These are phyloP conservation scores for Microsporum ferrugineum DNA, from an alignment of 2,329 filamentous ascomycete species.

Conservation along the genomic window DNA sequence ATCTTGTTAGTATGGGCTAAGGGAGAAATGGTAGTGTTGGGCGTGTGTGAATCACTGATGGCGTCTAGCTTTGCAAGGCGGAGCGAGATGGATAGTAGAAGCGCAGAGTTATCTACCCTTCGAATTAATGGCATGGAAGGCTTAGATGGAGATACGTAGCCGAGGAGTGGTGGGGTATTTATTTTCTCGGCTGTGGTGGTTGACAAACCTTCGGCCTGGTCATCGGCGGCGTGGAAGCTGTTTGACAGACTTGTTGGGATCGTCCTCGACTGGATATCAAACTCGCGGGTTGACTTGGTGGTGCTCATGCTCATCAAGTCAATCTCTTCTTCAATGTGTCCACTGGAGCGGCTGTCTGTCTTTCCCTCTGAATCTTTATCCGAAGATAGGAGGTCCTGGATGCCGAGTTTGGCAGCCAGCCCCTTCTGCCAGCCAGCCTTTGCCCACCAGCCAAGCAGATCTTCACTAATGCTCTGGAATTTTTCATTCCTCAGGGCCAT, in stretches of 20 bases:
- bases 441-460: slow-evolving; percentile 89
- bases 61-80: slow-evolving; percentile 68
- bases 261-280: slow-evolving; percentile 9
- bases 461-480: slow-evolving; percentile 80
- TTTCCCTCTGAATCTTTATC: slow-evolving; percentile 31
- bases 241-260: slow-evolving; percentile 14
- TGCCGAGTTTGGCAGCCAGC: slow-evolving; percentile 62
- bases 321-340: slow-evolving; percentile 41
- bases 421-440: slow-evolving; percentile 86
- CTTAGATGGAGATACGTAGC: slow-evolving; percentile 58
- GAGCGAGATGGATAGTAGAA: slow-evolving; percentile 71
- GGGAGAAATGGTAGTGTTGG: slow-evolving; percentile 46
- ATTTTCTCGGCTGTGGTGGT: slow-evolving; percentile 21
- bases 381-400: slow-evolving; percentile 53
- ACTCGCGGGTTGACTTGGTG: slow-evolving; percentile 31
- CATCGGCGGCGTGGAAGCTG: background rate
- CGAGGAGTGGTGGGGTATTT: slow-evolving; percentile 61
- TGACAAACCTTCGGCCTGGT: slow-evolving; percentile 9
- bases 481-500: slow-evolving; percentile 68
- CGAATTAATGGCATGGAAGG: slow-evolving; percentile 57
- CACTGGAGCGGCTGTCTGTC: slow-evolving; percentile 29
- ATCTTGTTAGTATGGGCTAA: slow-evolving; percentile 72
- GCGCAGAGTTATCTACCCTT: slow-evolving; percentile 74
- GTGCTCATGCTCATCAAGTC: slow-evolving; percentile 44
- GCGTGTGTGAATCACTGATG: slow-evolving; percentile 47